phyloP scores from a whole-genome alignment of 179 eudicot genomes.

The Beta lomatogona region DNA sequence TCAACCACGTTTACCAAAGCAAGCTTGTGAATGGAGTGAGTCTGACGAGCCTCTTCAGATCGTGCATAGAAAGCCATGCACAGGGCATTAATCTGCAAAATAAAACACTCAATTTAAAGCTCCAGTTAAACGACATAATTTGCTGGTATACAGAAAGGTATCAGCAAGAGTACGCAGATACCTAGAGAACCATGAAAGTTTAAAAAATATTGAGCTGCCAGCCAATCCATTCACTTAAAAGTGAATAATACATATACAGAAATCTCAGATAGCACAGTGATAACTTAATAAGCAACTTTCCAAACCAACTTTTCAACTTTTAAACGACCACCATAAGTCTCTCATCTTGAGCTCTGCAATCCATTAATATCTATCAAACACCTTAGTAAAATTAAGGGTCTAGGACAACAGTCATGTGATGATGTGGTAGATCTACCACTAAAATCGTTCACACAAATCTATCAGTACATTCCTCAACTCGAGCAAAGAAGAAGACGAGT shows the following conservation, averaged over 20 bases:
- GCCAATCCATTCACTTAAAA: neutral
- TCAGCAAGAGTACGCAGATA: neutral
- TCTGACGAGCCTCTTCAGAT: constrained; percentile 97
- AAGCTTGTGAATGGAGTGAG: constrained; percentile 90
- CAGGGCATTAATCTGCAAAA: constrained; percentile 85
- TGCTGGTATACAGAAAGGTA: neutral
- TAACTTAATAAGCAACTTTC: neutral
- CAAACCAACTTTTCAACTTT: neutral
- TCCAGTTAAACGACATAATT: neutral
- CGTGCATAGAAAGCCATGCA: constrained; percentile 98
- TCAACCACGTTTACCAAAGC: constrained; percentile 61
- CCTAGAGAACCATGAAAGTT: neutral
- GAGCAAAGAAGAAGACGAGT: neutral
- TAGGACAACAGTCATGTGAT: neutral
- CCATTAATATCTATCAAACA: neutral
- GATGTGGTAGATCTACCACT: neutral
- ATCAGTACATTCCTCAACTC: neutral
- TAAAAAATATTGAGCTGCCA: neutral
- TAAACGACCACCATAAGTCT: neutral
- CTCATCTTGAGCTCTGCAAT: neutral
- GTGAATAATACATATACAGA: neutral
- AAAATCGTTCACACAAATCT: neutral
- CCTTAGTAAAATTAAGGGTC: neutral
- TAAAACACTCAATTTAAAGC: neutral
- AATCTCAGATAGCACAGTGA: neutral